Evolutionary conservation across 1,284 basidiomycete species (phyloP), one percentile per base, ranked within the genome.

Genomic region (Thelephora terrestris): DNA sequence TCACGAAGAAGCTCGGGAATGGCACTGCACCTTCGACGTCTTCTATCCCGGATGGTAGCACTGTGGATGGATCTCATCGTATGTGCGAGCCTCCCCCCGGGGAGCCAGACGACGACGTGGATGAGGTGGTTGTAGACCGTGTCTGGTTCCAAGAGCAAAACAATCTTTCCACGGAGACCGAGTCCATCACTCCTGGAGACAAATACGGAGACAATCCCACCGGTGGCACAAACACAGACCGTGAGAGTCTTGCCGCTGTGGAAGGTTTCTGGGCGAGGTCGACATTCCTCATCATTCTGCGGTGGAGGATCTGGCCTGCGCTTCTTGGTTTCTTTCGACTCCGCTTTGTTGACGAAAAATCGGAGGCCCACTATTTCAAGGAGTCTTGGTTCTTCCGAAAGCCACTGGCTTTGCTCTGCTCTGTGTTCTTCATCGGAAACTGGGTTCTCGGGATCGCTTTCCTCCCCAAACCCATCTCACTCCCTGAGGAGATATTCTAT

Each of bases 121-220:
- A 87, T 60, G 74, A 81, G 63, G 75, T 85, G 16, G 75, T 86
- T n/a, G 81, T 86, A 16, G 83, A 86, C 62, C 73, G 81, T 43
- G 64, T 71, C 34, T 85, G 81, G 82, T 67, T 71, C 4, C 75
- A 78, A 52, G 75, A 78, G 51, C 64, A 74, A 49, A 73, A 71
- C 61, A 73, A 67, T 48, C 74, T 71, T 24, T 63, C 69, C 21
- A 57, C 56, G 5, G 70, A 73, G 48, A 76, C 76, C 12, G 78
- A 78, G 20, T 70, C 74, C 34, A 71, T 64, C 34, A 50, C 57
- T 20, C 70, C 62, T 18, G 71, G 67, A 18, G 70, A 77, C 27
- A 73, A 72, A 59, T 68, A 70, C 16, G 64, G 64, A 50, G 69
- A 69, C 51, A 64, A 70, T 43, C 48, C 55, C 32, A 51, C 56